Evolutionary conservation across 225 moss, liverwort and hornwort species (phyloP).

Genomic region (Pleurozium schreberi): DNA sequence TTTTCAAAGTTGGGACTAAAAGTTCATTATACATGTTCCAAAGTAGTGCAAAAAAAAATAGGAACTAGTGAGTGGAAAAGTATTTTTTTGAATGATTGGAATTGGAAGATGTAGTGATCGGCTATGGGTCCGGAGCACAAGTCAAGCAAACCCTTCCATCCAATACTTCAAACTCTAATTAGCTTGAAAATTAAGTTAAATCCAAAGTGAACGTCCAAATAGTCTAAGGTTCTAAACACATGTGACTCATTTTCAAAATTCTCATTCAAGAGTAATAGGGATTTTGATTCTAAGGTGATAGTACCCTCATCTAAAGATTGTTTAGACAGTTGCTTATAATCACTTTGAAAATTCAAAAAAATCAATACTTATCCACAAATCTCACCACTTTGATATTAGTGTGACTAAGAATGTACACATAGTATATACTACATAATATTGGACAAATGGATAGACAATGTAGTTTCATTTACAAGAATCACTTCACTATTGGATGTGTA

Average conservation of each 20-base stretch:
- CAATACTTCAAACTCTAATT: background rate
- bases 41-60: too few species aligned
- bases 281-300: background rate
- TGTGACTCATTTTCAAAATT: background rate
- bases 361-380: background rate
- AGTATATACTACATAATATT: background rate
- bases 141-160: background rate
- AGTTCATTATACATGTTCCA: too few species aligned
- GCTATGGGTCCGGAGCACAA: too few species aligned
- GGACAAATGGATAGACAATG: background rate
- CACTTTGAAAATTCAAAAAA: background rate
- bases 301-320: background rate
- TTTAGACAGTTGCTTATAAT: background rate
- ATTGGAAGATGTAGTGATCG: too few species aligned
- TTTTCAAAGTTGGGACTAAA: too few species aligned
- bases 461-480: background rate
- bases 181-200: background rate
- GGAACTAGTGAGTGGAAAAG: too few species aligned
- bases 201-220: fast-evolving
- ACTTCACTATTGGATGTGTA: background rate
- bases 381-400: background rate
- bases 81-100: too few species aligned
- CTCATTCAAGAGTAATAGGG: background rate
- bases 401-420: background rate
- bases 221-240: background rate